Evolutionary conservation across 306 rosid species (phyloP), one percentile per base, ranked within the genome.

Genomic region (Comarum palustre): DNA sequence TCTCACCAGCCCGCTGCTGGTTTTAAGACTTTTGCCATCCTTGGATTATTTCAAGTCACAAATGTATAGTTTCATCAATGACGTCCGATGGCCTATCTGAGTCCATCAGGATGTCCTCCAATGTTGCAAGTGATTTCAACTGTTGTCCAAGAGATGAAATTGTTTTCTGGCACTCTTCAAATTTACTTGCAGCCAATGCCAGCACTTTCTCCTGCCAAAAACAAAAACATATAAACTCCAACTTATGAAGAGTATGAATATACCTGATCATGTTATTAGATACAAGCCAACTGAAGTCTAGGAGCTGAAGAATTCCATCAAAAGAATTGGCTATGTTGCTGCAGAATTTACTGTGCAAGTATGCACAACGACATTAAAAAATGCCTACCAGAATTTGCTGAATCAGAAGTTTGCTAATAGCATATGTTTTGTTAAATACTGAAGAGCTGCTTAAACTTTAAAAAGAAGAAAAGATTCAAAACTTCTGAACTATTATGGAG

Each of bases 161-260:
- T 67, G 97, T 91, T 80, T 86, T 87, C 73, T 89, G 96, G 77
- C 97, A 91, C 81, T 87, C 96, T 0, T 91, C 83, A 73, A 87
- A 86, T 73, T 76, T 89, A 73, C 76, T 71, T 11, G 92, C 81
- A 67, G 97, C 97, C 86, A 84, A 38, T 43, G 86, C 88, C 42
- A 91, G 81, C 73, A 89, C 96, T 75, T 86, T 81, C 70, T 89
- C 97, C 97, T 91, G 90, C 46, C 67, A 66, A 20, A 39, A 77
- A 74, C 58, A 75, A 55, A 58, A 69, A 75, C 3, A 83, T 46
- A 61, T n/a, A 29, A 80, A 65, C 16, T 29, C 19, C 4, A 20
- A 17, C n/a, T 19, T 2, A 3, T 17, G 16, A 32, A 50, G 10
- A 47, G 22, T 68, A 29, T 22, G 15, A n/a, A 31, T 20, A n/a